Percentiles rank a stretch among this genome's conserved stretches.
These are phyloP conservation scores for Diplosphaera chodatii DNA, from an alignment of 139 green algal genomes.

Conservation along the genomic window DNA sequence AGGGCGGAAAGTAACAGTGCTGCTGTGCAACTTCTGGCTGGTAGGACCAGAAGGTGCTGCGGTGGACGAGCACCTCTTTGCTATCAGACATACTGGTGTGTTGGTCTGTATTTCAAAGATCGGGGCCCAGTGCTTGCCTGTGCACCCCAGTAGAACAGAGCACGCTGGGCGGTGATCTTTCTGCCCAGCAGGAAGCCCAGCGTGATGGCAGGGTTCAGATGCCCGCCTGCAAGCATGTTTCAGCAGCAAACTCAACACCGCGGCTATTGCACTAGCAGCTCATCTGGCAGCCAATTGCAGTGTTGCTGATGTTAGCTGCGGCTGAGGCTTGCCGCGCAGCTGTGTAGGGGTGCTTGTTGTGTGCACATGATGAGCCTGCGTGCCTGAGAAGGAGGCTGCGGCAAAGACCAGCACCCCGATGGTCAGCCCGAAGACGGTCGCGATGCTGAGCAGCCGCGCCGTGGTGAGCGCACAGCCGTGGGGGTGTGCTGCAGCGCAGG, in stretches of 20 bases:
- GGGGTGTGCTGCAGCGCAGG: background rate
- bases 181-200: background rate
- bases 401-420: background rate
- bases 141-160: background rate
- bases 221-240: background rate
- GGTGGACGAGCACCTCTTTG: too few relatives aligned
- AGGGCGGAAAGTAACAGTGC: too few relatives aligned
- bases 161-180: background rate
- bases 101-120: too few relatives aligned
- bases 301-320: too few relatives aligned
- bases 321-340: too few relatives aligned
- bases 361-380: too few relatives aligned
- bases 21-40: too few relatives aligned
- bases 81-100: too few relatives aligned
- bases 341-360: too few relatives aligned
- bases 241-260: background rate
- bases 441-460: background rate
- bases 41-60: too few relatives aligned
- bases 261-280: too few relatives aligned
- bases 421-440: background rate
- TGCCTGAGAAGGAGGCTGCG: background rate
- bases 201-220: background rate
- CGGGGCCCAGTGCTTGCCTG: background rate
- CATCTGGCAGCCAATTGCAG: too few relatives aligned
- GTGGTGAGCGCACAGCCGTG: background rate